A percentile compares a stretch with the other conserved stretches of the same genome.
Evolutionary conservation across 306 rosid species (phyloP).

Genomic region (Lathyrus sativus): DNA sequence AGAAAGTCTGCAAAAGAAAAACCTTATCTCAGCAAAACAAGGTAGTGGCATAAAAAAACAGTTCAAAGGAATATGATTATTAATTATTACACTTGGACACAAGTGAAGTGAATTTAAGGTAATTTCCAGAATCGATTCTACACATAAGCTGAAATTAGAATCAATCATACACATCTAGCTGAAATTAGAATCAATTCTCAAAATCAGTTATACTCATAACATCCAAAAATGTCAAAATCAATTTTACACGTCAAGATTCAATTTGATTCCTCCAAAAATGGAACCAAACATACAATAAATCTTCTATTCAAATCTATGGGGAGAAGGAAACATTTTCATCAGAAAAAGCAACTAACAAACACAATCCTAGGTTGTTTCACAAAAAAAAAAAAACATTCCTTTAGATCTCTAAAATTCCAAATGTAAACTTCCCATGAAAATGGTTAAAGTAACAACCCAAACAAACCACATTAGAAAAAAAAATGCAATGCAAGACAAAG

Average conservation of each 20-base stretch:
- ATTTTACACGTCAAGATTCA: neutral
- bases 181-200: neutral
- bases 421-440: constrained; percentile 22
- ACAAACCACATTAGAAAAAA: constrained; percentile 41
- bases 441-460: constrained; percentile 20
- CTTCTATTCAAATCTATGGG: constrained; percentile 20
- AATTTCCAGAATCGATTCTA: neutral
- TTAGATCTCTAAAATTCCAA: constrained; percentile 51
- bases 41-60: constrained; percentile 21
- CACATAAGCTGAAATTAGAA: neutral
- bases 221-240: neutral
- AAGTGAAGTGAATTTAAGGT: neutral
- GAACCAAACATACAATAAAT: neutral
- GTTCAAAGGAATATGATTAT: neutral
- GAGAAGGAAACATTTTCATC: neutral
- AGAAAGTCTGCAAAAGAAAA: constrained; percentile 66
- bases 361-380: neutral
- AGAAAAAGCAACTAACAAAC: constrained; percentile 2
- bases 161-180: neutral
- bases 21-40: constrained; percentile 15
- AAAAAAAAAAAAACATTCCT: constrained; percentile 1
- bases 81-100: neutral
- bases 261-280: neutral
- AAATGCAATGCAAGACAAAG: constrained; percentile 17
- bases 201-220: neutral